Percentiles rank a stretch among this genome's conserved stretches.
These are phyloP conservation scores for Saccharomyces mikatae DNA, from an alignment of 805 yeast species.

Conservation along the genomic window DNA sequence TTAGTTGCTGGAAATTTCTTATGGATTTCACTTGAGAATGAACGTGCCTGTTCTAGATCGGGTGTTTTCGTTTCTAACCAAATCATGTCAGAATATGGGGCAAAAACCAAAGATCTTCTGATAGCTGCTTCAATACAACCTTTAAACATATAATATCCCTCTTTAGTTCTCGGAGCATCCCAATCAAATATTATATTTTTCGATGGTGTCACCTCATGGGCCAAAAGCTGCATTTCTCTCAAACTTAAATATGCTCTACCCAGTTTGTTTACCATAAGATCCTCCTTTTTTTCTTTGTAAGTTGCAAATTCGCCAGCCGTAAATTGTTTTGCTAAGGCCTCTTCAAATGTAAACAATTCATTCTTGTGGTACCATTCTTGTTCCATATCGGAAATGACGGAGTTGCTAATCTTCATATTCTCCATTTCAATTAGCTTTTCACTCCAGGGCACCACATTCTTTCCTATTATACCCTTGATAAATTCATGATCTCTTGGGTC, in stretches of 20 bases:
- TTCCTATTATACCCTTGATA: conserved; percentile 40
- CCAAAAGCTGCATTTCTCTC: conserved; percentile 17
- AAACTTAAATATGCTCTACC: conserved; percentile 23
- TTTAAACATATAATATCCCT: conserved; percentile 45
- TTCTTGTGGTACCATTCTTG: conserved; percentile 39
- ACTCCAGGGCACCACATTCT: conserved; percentile 35
- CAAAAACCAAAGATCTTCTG: conserved; percentile 44
- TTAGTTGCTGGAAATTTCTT: conserved; percentile 42
- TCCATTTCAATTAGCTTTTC: conserved; percentile 40
- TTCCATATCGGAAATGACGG: conserved; percentile 36
- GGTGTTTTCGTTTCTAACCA: conserved; percentile 62
- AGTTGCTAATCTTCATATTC: conserved; percentile 29
- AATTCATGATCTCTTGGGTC: conserved; percentile 53
- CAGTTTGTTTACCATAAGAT: conserved; percentile 9
- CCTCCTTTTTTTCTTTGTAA: conserved; percentile 17
- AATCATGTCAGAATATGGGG: conserved; percentile 51
- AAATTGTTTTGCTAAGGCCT: conserved; percentile 36
- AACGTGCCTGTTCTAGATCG: conserved; percentile 41
- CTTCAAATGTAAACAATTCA: conserved; percentile 40
- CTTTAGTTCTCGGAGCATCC: conserved; percentile 53
- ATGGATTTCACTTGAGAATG: conserved; percentile 41
- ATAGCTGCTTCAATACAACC: conserved; percentile 48
- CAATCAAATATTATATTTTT: conserved; percentile 41
- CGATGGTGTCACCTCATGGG: conserved; percentile 26
- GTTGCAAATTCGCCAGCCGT: conserved; percentile 15